Base-by-base conservation (phyloP, 352 stramenopile genomes). In the Thalassiosira ordinaria region DNA sequence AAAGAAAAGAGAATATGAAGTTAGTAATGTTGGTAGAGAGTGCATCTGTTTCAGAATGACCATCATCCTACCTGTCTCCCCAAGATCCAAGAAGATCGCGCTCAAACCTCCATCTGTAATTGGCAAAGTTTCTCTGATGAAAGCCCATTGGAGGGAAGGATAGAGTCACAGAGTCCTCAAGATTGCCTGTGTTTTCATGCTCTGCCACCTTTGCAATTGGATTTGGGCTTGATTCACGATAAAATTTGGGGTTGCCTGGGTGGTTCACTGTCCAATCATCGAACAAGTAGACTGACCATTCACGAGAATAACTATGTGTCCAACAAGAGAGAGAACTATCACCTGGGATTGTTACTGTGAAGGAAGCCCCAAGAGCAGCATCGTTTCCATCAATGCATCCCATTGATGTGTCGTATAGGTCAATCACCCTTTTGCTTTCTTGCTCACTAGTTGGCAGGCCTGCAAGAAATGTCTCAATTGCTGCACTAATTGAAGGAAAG, bases 221-320 rank as follows among this genome's bases (percentile, higher is more conserved):
- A 61, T 82, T 82, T 0, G 41, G 31, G 24, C 76, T 80, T 1
- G 49, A 72, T 49, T 74, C 57, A 1, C 37, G 33, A 49, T 65
- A 79, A 49, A 65, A 76, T 44, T n/a, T 53, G 57, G 63, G 68
- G 55, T 80, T 84, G 4, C 61, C 62, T 7, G 61, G 71, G 26
- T 80, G 71, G n/a, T 62, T 61, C 5, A 70, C 56, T n/a, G 49
- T 44, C 69, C 69, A 80, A 22, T 75, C 59, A 72, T 79, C 70
- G 33, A 80, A 62, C 5, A 70, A 41, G 16, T 72, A 76, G n/a
- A 80, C 70, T n/a, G 41, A 69, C 69, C 69, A 85, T 33, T 85
- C 77, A 2, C 22, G 20, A 22, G 35, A 11, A 31, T 85, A 77
- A 22, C 13, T 69, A 61, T 85, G 77, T 7, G 69, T 85, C 69